Base-by-base conservation (phyloP, 441 rosid genomes). In the Sinapis alba region DNA sequence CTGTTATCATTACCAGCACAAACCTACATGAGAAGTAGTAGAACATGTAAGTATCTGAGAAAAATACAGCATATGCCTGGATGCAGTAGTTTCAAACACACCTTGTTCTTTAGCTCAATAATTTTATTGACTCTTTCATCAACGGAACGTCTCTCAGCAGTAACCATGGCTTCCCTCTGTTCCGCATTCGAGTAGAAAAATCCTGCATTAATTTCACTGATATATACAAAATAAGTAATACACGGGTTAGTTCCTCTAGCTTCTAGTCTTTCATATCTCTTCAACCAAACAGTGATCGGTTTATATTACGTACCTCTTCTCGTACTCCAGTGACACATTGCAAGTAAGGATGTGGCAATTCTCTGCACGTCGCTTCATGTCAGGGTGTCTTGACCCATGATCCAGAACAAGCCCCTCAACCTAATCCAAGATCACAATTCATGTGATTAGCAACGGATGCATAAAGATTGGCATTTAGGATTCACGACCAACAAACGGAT, bases 341-440 rank as follows among this genome's bases (percentile, higher is more conserved):
- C 97, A 95, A n/a, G 97, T 95, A 81, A 95, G 80, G 74, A 95
- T 95, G 78, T 86, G 83, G 78, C 99, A 95, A 73, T 93, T 93
- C 78, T 95, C 99, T 11, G 98, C 98, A 69, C 92, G 87, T 5
- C 99, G 85, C 84, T 95, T 95, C 99, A 95, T 95, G 80, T 95
- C 99, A 64, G 99, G 99, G 86, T 95, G 99, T 72, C 99, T 91
- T 21, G 99, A 95, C 71, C 98, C 98, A 83, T 95, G 99, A 72
- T 95, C 99, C 67, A 95, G 93, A 36, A 95, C 99, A 74, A 95
- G 97, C 65, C 99, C 97, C 82, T 93, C 97, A 81, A 95, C 90
- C 99, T 95, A 61, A 20, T 36, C 19, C 65, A 71, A 19, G 27
- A 16, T 36, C 67, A 53, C 19, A 72, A 59, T 50, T 7, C 30